Conservation (phyloP, 139 green algal genomes). For the Picochlorum sp. region DNA sequence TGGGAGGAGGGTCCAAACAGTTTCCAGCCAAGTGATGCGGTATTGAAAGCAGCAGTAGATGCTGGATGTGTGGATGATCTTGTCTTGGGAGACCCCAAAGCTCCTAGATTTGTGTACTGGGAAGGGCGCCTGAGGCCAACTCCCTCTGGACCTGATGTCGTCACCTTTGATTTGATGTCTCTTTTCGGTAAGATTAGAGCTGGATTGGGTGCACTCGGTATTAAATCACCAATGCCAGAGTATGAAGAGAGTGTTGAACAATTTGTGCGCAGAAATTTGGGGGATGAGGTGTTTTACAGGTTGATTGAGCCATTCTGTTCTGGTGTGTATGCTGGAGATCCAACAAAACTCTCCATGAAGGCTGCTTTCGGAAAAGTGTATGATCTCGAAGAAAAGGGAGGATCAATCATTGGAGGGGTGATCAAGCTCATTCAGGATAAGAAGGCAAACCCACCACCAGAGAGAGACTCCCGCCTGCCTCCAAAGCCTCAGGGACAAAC, state of each 20-base stretch:
- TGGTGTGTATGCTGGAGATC: constrained; percentile 95
- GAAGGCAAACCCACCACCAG: constrained; percentile 65
- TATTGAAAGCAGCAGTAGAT: constrained; percentile 87
- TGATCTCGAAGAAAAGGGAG: constrained; percentile 82
- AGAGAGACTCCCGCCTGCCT: constrained; percentile 76
- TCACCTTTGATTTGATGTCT: constrained; percentile 90
- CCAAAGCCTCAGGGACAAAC: constrained; percentile 89
- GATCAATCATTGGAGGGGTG: constrained; percentile 80
- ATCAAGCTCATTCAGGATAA: constrained; percentile 72
- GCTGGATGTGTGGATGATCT: constrained; percentile 74
- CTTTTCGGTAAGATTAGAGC: constrained; percentile 87
- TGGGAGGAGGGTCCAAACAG: constrained; percentile 99
- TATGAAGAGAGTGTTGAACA: constrained; percentile 93
- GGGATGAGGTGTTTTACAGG: constrained; percentile 88
- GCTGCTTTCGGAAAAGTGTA: constrained; percentile 90
- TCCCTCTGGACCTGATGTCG: constrained; percentile 68
- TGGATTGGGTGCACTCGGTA: constrained; percentile 83
- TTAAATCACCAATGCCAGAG: constrained; percentile 56
- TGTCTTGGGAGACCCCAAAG: constrained; percentile 86
- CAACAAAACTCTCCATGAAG: constrained; percentile 93
- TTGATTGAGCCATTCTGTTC: constrained; percentile 99
- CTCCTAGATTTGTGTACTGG: constrained; percentile 94
- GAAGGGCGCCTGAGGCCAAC: constrained; percentile 75
- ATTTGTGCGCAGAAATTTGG: constrained; percentile 93
- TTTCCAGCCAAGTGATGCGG: constrained; percentile 91